Evolutionary conservation across 768 basidiomycete species (phyloP), one percentile per base, ranked within the genome.

Genomic region (Ramaria rubella): DNA sequence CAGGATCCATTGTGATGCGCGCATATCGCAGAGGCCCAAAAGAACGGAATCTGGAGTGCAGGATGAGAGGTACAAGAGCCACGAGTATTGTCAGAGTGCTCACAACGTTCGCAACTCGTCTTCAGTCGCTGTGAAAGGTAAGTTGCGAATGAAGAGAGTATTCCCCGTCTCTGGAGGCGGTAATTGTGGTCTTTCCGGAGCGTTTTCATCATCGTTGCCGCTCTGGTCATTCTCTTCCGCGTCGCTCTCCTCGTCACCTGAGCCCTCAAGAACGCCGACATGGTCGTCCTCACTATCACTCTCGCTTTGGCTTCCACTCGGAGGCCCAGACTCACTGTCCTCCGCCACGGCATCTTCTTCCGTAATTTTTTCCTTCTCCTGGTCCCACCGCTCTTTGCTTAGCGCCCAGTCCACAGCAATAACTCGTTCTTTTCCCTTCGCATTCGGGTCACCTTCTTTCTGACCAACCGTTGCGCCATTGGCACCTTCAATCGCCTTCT

Each of bases 351-450:
- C 70, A 8, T 58, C 64, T 11, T 64, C 65, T 36, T 65, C 67
- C 31, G 72, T 74, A 53, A 78, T 57, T 67, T 84, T 82, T 44
- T 77, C 79, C 69, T 83, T 81, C 62, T 85, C 87, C 67, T 87
- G 84, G 68, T 90, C 79, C 90, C 91, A 96, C 70, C 84, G 87
- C 48, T 90, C 87, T 72, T 96, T 95, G 68, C 92, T 91, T 67
- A 97, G 69, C 3, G 94, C 95, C 91, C 93, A 97, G 73, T 97
- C 94, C 26, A 98, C 95, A 6, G 93, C 92, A 36, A 95, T 89
- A 15, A 82, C 73, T 52, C 93, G 75, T 65, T 80, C 82, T 1
- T 68, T 72, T 0, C 71, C 68, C 40, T 65, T 67, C 62, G 66
- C 65, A 42, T 71, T 72, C 58, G 70, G 67, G 19, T 67, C 66